These are phyloP conservation scores for Lactifluus subvellereus DNA, from an alignment of 768 basidiomycete genomes.

Conservation along the genomic window DNA sequence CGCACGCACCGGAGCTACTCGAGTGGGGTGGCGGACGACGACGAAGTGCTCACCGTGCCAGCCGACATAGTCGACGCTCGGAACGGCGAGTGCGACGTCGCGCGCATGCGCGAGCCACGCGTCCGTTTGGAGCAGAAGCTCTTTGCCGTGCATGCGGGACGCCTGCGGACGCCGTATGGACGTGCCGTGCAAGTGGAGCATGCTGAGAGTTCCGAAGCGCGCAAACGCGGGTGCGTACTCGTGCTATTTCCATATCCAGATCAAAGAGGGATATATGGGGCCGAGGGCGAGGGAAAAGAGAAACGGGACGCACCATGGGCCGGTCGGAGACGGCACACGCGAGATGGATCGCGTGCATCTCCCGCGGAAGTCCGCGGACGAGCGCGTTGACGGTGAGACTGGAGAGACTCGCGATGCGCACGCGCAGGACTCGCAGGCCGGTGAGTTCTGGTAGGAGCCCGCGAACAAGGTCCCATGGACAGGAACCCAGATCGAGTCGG, in stretches of 20 bases:
- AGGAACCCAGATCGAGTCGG: constrained; percentile 55
- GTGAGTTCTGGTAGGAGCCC: constrained; percentile 46
- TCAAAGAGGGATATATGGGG: neutral
- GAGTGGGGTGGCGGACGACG: constrained; percentile 38
- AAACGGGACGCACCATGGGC: constrained; percentile 39
- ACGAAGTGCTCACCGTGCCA: constrained; percentile 72
- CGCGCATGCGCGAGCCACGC: constrained; percentile 48
- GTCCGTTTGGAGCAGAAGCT: constrained; percentile 52
- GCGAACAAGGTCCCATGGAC: constrained; percentile 58
- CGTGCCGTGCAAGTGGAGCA: constrained; percentile 53
- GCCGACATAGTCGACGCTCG: constrained; percentile 59
- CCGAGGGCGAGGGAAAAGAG: neutral
- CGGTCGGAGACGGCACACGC: constrained; percentile 46
- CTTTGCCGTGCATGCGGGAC: constrained; percentile 53
- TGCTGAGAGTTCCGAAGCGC: constrained; percentile 45
- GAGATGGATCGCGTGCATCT: constrained; percentile 51
- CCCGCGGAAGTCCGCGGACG: constrained; percentile 30
- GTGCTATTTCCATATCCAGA: constrained; percentile 35
- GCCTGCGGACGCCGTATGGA: constrained; percentile 48
- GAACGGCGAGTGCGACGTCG: constrained; percentile 44
- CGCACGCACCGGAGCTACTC: neutral
- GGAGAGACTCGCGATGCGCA: constrained; percentile 48
- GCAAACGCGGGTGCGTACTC: constrained; percentile 46
- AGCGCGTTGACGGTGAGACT: constrained; percentile 36
- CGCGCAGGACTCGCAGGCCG: constrained; percentile 51